These are phyloP conservation scores for Cadophora sp. DNA, from an alignment of 2,329 filamentous ascomycete species.

Conservation along the genomic window DNA sequence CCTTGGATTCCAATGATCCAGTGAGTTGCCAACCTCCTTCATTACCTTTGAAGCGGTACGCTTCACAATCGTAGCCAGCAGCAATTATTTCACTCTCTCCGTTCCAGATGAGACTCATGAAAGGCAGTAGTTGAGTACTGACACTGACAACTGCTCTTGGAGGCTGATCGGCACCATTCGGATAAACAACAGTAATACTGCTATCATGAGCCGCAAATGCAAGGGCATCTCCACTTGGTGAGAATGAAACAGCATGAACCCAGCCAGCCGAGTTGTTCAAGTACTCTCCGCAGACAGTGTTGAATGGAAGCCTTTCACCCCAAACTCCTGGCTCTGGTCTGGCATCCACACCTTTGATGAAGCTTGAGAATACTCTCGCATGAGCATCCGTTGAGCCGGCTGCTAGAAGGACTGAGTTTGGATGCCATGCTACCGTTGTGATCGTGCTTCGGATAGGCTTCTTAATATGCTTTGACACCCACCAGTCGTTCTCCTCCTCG, in stretches of 20 bases:
- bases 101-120: conserved; percentile 92
- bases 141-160: conserved; percentile 90
- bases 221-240: conserved; percentile 88
- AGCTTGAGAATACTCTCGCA: conserved; percentile 91
- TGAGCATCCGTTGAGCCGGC: conserved; percentile 98
- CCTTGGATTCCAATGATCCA: conserved; percentile 81
- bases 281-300: conserved; percentile 96
- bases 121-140: conserved; percentile 87
- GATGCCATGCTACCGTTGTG: conserved; percentile 94
- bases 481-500: conserved; percentile 99
- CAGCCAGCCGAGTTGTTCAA: conserved; percentile 96
- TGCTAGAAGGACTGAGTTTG: conserved; percentile 93
- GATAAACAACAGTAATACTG: conserved; percentile 96
- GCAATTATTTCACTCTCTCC: conserved; percentile 92
- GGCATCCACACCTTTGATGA: conserved; percentile 92
- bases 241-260: conserved; percentile 94
- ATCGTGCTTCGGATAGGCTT: conserved; percentile 98
- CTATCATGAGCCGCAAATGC: conserved; percentile 96
- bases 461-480: conserved; percentile 99
- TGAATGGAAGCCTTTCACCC: conserved; percentile 96
- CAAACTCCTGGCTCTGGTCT: conserved; percentile 86
- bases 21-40: conserved; percentile 83
- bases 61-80: conserved; percentile 89
- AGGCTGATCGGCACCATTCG: conserved; percentile 86
- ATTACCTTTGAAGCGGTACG: conserved; percentile 84